A percentile compares a stretch with the other conserved stretches of the same genome.
Evolutionary conservation across 2,329 filamentous ascomycete species (phyloP).

Genomic region (Penicillium sp.): DNA sequence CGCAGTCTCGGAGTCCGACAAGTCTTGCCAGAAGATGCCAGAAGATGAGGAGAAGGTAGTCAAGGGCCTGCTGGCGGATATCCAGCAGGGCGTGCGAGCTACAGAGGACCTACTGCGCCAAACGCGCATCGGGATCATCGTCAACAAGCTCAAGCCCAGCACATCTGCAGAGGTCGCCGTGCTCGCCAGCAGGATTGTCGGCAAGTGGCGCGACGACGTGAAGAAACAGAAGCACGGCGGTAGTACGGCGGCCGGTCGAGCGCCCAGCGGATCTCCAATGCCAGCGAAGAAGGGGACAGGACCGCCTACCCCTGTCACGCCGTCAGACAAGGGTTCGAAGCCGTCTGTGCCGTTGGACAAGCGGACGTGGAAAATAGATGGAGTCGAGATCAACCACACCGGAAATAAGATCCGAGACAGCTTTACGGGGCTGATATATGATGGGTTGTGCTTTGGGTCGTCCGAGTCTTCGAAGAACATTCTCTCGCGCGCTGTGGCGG

Average conservation of each 20-base stretch:
- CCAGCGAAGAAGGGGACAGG: conserved; percentile 50
- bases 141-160: conserved; percentile 80
- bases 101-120: conserved; percentile 87
- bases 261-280: conserved; percentile 41
- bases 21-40: neutral
- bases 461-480: conserved; percentile 59
- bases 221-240: conserved; percentile 47
- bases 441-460: conserved; percentile 76
- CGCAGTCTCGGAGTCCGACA: neutral
- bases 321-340: conserved; percentile 51
- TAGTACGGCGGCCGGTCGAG: conserved; percentile 38
- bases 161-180: conserved; percentile 69
- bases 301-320: conserved; percentile 49
- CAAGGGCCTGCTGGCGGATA: conserved; percentile 67
- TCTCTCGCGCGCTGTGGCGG: conserved; percentile 61
- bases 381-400: conserved; percentile 72
- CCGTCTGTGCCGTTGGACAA: conserved; percentile 63
- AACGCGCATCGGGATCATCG: conserved; percentile 85
- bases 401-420: conserved; percentile 62
- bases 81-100: conserved; percentile 75
- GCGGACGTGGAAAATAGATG: conserved; percentile 76
- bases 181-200: conserved; percentile 75
- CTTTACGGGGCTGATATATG: conserved; percentile 88
- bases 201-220: conserved; percentile 55
- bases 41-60: conserved; percentile 44